phyloP scores from a whole-genome alignment of 1,284 basidiomycete genomes.

The Salmacisia buchloeana region DNA sequence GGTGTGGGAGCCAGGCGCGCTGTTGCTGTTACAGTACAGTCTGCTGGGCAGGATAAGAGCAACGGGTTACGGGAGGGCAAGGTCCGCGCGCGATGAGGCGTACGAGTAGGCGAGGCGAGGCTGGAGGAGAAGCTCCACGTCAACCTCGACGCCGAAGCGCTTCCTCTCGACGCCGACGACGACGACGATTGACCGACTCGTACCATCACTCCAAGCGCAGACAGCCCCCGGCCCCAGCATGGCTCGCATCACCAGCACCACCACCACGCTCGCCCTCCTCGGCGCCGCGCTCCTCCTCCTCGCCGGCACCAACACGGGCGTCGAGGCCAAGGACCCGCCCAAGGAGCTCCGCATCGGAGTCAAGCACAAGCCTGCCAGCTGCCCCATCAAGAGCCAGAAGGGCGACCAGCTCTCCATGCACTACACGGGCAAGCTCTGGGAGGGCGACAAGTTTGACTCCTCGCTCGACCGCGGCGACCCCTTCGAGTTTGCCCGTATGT shows the following conservation, averaged over 20 bases:
- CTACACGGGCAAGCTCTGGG: conserved; percentile 68
- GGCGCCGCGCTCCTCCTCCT: not conserved
- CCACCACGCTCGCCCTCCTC: not conserved
- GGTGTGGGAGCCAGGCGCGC: too few species aligned
- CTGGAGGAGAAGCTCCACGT: too few species aligned
- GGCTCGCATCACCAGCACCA: not conserved
- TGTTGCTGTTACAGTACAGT: too few species aligned
- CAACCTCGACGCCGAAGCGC: not conserved
- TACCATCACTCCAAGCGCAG: not conserved
- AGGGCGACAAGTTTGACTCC: conserved; percentile 74
- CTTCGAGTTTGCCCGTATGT: conserved; percentile 51
- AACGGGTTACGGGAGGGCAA: too few species aligned
- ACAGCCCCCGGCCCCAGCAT: not conserved
- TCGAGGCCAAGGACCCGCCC: conserved; percentile 27
- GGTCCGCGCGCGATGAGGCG: too few species aligned
- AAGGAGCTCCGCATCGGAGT: conserved; percentile 48
- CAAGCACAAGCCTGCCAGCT: conserved; percentile 56
- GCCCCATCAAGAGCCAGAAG: conserved; percentile 59
- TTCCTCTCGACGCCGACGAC: not conserved
- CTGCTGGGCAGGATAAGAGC: too few species aligned
- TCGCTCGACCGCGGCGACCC: conserved; percentile 62
- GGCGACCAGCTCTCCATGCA: conserved; percentile 66
- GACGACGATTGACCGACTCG: not conserved
- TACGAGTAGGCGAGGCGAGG: too few species aligned
- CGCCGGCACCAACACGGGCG: not conserved